Evolutionary conservation across 495 filamentous ascomycete species (phyloP), one percentile per base, ranked within the genome.

Genomic region (Podospora tetraspora): DNA sequence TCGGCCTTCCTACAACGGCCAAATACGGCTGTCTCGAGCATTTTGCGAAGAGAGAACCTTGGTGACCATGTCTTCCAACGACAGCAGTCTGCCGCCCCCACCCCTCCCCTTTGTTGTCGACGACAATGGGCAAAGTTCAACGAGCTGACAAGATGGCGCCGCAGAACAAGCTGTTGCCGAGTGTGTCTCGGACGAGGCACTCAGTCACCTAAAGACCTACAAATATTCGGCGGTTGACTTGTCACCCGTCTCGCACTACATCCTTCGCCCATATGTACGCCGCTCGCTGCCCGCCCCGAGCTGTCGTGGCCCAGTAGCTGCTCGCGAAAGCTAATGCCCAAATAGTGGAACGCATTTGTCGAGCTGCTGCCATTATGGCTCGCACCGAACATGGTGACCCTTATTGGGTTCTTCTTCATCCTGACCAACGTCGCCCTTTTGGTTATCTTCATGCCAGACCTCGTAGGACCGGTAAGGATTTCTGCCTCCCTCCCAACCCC

Each of bases 141-240:
- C 27, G 12, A 63, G 68, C 76, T 80, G 69, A 78, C 71, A 59
- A 59, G 66, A 65, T 29, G 66, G n/a, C 60, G 59, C 56, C 69
- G 59, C 66, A 87, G 85, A 79, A 72, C 75, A 76, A 64, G 85
- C 84, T 13, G 79, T 75, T 66, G 82, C 84, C 78, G 85, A 86
- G 72, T 86, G 85, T 74, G 78, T 87, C 62, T 86, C 84, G 27
- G 84, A 86, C 62, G 85, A 87, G 59, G 84, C 84, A n/a, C 80
- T 87, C 62, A 81, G 91, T 27, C 93, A 96, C 76, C 88, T 99
- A 70, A 95, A 94, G 79, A 88, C 87, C 27, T 99, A 99, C 88
- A 96, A 97, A 76, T 99, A 99, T 79, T 93, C 91, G 73, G 90
- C 89, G 75, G 94, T 99, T 75, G 95, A 99, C 84, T 96, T 97